Evolutionary conservation across 495 filamentous ascomycete species (phyloP).

Genomic region (Penicillium alfredii): DNA sequence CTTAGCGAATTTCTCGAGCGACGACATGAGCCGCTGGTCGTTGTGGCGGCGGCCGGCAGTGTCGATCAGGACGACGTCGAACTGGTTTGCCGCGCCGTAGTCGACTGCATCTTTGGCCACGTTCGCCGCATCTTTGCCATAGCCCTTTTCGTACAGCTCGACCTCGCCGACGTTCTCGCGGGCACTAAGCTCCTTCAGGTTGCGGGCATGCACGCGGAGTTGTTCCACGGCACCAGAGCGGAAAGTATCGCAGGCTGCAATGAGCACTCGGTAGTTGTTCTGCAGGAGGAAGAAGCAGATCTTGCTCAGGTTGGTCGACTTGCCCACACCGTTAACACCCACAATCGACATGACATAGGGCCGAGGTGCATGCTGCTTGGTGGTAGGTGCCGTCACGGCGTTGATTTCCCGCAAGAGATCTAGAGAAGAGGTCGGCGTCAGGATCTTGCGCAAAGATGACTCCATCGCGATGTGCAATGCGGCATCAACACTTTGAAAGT

Average conservation of each 20-base stretch:
- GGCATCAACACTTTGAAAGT: conserved; percentile 85
- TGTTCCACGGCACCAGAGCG: conserved; percentile 96
- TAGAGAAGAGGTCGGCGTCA: conserved; percentile 90
- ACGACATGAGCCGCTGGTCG: conserved; percentile 89
- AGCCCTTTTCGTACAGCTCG: conserved; percentile 92
- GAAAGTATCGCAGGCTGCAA: conserved; percentile 96
- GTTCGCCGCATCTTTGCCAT: conserved; percentile 93
- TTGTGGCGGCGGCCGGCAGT: conserved; percentile 94
- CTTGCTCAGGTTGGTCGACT: conserved; percentile 94
- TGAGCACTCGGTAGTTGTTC: conserved; percentile 91
- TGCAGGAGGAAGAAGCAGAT: conserved; percentile 96
- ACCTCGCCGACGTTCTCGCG: conserved; percentile 74
- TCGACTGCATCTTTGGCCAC: conserved; percentile 90
- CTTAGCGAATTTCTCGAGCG: conserved; percentile 92
- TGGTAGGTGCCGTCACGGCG: conserved; percentile 58
- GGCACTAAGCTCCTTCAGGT: conserved; percentile 75
- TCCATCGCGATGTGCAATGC: conserved; percentile 81
- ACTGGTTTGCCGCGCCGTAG: conserved; percentile 66
- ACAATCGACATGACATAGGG: conserved; percentile 98
- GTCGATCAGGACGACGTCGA: conserved; percentile 93
- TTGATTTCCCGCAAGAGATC: conserved; percentile 93
- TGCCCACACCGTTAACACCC: conserved; percentile 96
- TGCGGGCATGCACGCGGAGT: conserved; percentile 85
- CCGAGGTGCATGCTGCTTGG: conserved; percentile 48
- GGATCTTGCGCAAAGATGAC: conserved; percentile 82